phyloP scores from a whole-genome alignment of 163 green algal species.

The Smithsoniella earleae region DNA sequence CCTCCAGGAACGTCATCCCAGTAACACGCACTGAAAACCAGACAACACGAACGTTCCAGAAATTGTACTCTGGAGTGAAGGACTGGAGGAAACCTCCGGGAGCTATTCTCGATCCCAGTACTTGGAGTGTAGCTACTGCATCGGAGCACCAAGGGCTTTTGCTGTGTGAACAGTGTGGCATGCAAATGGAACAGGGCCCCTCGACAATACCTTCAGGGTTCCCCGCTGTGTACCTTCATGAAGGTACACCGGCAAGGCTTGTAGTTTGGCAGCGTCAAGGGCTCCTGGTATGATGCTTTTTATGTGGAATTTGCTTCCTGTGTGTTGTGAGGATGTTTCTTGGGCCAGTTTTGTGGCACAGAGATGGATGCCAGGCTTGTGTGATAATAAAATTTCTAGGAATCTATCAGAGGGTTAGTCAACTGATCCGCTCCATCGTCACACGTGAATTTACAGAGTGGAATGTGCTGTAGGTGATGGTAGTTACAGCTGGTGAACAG shows the following conservation, averaged over 20 bases:
- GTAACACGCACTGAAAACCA: constrained; percentile 22
- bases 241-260: not conserved
- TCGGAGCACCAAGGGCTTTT: not conserved
- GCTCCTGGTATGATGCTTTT: not conserved
- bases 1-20: constrained; percentile 9
- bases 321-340: too few relatives aligned
- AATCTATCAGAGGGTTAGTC: too few relatives aligned
- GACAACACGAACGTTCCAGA: constrained; percentile 16
- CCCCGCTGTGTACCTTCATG: constrained; percentile 1
- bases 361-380: too few relatives aligned
- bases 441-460: too few relatives aligned
- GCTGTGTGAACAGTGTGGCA: not conserved
- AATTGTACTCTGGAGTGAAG: not conserved
- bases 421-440: too few relatives aligned
- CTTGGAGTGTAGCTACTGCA: not conserved
- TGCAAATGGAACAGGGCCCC: not conserved
- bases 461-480: constrained; percentile 11
- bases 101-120: not conserved
- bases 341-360: too few relatives aligned
- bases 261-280: constrained; percentile 21
- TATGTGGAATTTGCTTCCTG: too few relatives aligned
- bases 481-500: constrained; percentile 5
- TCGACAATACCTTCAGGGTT: not conserved
- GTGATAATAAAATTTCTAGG: too few relatives aligned
- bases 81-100: not conserved